phyloP scores from a whole-genome alignment of 2,329 filamentous ascomycete species.

The Fusarium agapanthi region DNA sequence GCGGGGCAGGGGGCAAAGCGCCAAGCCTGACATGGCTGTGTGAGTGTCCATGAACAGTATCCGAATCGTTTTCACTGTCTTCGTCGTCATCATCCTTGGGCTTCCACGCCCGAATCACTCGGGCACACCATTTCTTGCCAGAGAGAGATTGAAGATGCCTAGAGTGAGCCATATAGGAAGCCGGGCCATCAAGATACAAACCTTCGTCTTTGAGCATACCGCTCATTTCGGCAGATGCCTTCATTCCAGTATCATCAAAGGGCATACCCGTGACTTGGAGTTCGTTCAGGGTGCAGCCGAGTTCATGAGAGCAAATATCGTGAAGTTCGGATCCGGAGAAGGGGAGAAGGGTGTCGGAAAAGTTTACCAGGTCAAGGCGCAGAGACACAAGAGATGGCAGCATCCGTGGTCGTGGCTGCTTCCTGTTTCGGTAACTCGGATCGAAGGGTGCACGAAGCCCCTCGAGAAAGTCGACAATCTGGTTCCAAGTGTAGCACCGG shows the following conservation, averaged over 20 bases:
- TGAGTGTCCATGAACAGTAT: constrained; percentile 35
- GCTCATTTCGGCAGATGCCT: constrained; percentile 57
- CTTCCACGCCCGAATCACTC: constrained; percentile 58
- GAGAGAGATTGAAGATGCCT: constrained; percentile 52
- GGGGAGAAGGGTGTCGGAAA: constrained; percentile 56
- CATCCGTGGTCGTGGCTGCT: constrained; percentile 52
- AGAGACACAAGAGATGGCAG: constrained; percentile 58
- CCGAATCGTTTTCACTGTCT: constrained; percentile 42
- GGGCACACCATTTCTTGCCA: constrained; percentile 52
- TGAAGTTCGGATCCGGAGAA: constrained; percentile 59
- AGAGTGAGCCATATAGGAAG: constrained; percentile 54
- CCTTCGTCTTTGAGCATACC: constrained; percentile 64
- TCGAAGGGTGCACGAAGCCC: constrained; percentile 62
- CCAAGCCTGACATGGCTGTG: constrained; percentile 44
- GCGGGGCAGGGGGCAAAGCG: constrained; percentile 52
- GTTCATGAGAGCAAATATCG: constrained; percentile 61
- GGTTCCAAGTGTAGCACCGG: constrained; percentile 63
- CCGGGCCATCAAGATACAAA: constrained; percentile 57
- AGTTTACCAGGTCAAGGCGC: constrained; percentile 65
- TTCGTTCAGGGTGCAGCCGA: constrained; percentile 63
- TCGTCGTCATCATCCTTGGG: constrained; percentile 38
- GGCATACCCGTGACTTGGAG: constrained; percentile 62
- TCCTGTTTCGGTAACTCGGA: constrained; percentile 49
- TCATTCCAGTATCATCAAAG: constrained; percentile 57
- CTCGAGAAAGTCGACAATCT: constrained; percentile 61